Evolutionary conservation across 164 flowering plant genomes (phyloP).

Genomic region (Brasenia schreberi): DNA sequence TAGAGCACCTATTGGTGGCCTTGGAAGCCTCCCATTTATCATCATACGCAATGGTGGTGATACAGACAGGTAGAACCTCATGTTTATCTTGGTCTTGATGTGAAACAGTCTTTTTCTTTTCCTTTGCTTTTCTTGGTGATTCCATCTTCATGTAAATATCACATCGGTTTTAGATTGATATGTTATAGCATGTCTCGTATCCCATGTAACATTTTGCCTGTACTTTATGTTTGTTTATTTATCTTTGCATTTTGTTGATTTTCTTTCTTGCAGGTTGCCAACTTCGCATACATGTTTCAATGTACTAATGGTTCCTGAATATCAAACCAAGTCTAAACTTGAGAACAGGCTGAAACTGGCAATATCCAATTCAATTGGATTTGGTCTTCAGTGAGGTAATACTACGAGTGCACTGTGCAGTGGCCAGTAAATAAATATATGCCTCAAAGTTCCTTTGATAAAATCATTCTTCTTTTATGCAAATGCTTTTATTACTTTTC

Average conservation of each 20-base stretch:
- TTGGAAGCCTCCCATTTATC: conserved; percentile 1
- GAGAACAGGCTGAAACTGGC: conserved; percentile 1
- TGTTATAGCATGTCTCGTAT: too few relatives aligned
- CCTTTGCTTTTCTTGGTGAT: background rate
- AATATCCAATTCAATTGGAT: conserved; percentile 2
- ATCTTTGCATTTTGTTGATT: background rate
- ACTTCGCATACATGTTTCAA: conserved; percentile 1
- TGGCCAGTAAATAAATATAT: too few relatives aligned
- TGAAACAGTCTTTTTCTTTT: background rate
- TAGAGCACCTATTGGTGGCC: conserved; percentile 2
- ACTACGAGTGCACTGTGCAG: too few relatives aligned
- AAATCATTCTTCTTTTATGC: too few relatives aligned
- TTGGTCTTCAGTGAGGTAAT: background rate
- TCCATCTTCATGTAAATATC: too few relatives aligned
- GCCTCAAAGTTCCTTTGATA: too few relatives aligned
- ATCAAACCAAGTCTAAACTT: background rate
- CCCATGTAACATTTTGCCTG: too few relatives aligned
- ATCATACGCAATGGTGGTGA: background rate
- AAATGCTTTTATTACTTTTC: too few relatives aligned
- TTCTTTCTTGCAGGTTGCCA: background rate
- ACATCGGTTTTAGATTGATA: too few relatives aligned
- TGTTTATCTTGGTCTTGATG: background rate
- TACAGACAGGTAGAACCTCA: background rate
- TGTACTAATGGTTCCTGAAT: conserved; percentile 1
- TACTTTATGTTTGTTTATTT: too few relatives aligned